Base-by-base conservation (phyloP, 495 filamentous ascomycete species). In the Monascus purpureus region DNA sequence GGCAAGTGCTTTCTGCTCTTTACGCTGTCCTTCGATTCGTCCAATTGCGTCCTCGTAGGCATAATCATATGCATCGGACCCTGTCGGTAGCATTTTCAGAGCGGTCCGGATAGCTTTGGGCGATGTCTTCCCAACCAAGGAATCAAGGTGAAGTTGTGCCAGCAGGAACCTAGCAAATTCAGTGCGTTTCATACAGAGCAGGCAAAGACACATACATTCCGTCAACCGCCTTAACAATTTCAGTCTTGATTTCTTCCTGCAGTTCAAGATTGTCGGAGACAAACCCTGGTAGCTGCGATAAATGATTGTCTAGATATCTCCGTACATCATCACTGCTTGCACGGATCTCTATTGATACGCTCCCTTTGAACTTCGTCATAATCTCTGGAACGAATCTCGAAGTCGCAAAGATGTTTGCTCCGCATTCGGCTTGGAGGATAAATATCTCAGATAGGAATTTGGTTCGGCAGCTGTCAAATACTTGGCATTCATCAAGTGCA, bases 111-210 rank as follows among this genome's bases (percentile, higher is more conserved):
- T 35, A 5, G 53, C 47, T 19, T 46, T 46, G 2, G 34, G 37
- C 4, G 47, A 53, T 2, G 12, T 35, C 31, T 63, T 63, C 0
- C 42, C 49, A 0, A 42, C 29, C 9, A 76, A 43, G 3, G 59
- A 59, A 12, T 64, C 54, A 8, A 70, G 35, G 39, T 69, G 49
- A 0, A 76, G 50, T 11, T 44, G 48, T n/a, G 68, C 67, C 14
- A 77, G 53, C 1, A 75, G 55, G 37, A 76, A 74, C 64, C 68
- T 65, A 23, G 11, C 19, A 32, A 32, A 33, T 18, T 19, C 3
- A 33, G 12, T 31, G 2, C 30, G 17, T 20, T 17, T 22, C 26
- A 32, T 13, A 42, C 11, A 19, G 12, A 29, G 17, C 2, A 37
- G 15, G 40, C 19, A 11, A 32, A n/a, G 0, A 28, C 13, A 49